Base-by-base conservation (phyloP, 495 filamentous ascomycete species). In the Chaetomium fimeti region DNA sequence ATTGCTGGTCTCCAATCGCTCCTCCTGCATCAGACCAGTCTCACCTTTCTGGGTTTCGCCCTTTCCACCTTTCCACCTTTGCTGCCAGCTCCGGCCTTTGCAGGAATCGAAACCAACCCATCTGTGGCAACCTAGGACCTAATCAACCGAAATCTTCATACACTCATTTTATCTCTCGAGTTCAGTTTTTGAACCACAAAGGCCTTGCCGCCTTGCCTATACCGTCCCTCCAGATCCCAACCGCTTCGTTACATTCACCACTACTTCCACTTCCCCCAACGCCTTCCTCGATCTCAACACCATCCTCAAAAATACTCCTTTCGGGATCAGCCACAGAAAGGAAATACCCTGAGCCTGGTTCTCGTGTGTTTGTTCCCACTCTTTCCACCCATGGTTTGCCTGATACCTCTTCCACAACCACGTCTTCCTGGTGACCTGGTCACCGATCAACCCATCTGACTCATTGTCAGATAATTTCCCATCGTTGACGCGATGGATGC, bases 401-500 rank as follows among this genome's bases (percentile, higher is more conserved):
- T 51, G 42, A 3, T 13, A 32, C 42, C n/a, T 47, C 32, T 11
- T 5, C 40, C 40, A 43, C 40, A 18, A 15, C 40, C 40, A 43
- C 40, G 15, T 9, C 20, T 20, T n/a, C 57, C 42, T 20, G 32
- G 42, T 59, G 28, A 38, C 58, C 58, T 49, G 0, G 13, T 49
- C 58, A 36, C 43, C 58, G 20, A n/a, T 13, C 49, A 61, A 28
- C 25, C 24, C 7, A 22, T 36, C 60, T 22, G 38, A 51, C 36
- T 53, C 60, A 45, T 4, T 9, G 4, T 5, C 38, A 28, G 18
- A 42, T 27, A 57, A 18, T 36, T 22, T 2, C 57, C 0, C 15
- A 43, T n/a, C 56, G 32, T 27, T n/a, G 43, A 65, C 51, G 38
- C 66, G 7, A 92, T 92, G 89, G 89, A 90, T 68, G 76, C 83